Base-by-base conservation (phyloP, 805 yeast species). In the Saturnispora dispora region DNA sequence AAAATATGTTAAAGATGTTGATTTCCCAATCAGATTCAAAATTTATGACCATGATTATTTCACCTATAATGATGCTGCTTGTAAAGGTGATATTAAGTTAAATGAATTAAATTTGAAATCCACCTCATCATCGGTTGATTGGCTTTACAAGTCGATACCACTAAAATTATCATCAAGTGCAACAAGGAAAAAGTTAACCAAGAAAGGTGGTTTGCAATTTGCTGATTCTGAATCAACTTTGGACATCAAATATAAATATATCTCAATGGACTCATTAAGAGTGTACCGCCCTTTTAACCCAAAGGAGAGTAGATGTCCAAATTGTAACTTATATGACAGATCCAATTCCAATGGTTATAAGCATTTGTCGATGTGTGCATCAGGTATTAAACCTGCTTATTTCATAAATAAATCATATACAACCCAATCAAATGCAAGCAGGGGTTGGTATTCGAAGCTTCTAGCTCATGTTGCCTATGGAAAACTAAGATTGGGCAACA, bases 391-490 rank as follows among this genome's bases (percentile, higher is more conserved):
- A 11, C 53, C 58, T 13, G 47, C 18, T 3, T 47, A 45, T 13
- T 55, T 57, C 20, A 18, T 57, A 9, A 79, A 80, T 47, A 77
- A 86, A 2, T 72, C 83, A 1, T 91, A 79, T 61, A 91, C 88
- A 2, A 80, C 96, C 0, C 77, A 91, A 1, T 82, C 79, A 46
- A 79, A 83, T 58, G 98, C 98, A 0, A 78, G 90, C 4, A 82
- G 87, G 58, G 79, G 89, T 54, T 90, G 98, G 98, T 88, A 85
- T 61, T 76, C 90, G 3, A 88, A 85, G 60, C 77, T 86, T 3
- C 70, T 90, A 52, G 84, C 89, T 47, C 90, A 88, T 61, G 70
- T 93, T 45, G 87, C 93, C 0, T 89, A 88, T 62, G 99, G 99
- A 0, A 85, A 85, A 59, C 85, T 89, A 63, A 81, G 82, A 46